Base-by-base conservation (phyloP, 257 asterid genomes). In the Fraxinus quadrangulata region DNA sequence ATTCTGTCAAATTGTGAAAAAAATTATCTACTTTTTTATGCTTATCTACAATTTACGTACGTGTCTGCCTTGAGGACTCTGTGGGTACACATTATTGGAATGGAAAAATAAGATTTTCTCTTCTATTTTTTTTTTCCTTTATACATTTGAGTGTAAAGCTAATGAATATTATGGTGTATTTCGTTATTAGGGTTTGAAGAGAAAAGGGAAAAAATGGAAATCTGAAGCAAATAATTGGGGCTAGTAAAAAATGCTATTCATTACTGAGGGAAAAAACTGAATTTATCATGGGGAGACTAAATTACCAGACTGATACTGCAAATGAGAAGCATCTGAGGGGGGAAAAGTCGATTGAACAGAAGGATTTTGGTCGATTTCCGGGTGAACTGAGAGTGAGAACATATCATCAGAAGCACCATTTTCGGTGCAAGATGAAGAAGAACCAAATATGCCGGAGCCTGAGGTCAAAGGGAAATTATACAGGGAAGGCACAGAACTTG, bases 261-360 rank as follows among this genome's bases (percentile, higher is more conserved):
- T 45, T 13, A 45, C 17, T 45, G 51, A 45, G 17, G 12, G 21
- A 31, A 33, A 28, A 17, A 21, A 26, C 17, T 26, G 40, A n/a
- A 31, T 21, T 28, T 21, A 39, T 19, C 23, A n/a, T 5, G 24
- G 11, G 24, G 11, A 17, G 24, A 56, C 2, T 49, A 42, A 42
- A 42, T 42, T 45, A 90, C 92, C 92, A 8, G 88, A 54, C 67
- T 81, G 89, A 51, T 76, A 82, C 49, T 84, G 84, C 67, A 77
- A 68, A 70, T 56, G 76, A 4, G 79, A 75, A 47, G 81, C 30
- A 73, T 82, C 87, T 23, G 82, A 23, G 12, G 84, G 33, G 77
- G 68, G 31, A 45, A 84, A 82, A 26, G 47, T 31, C n/a, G 85
- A 81, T 56, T 74, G 10, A 11, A 16, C 76, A 6, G 78, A 70